Evolutionary conservation across 2,329 filamentous ascomycete species (phyloP), one percentile per base, ranked within the genome.

Genomic region (Epichloe hybrida): DNA sequence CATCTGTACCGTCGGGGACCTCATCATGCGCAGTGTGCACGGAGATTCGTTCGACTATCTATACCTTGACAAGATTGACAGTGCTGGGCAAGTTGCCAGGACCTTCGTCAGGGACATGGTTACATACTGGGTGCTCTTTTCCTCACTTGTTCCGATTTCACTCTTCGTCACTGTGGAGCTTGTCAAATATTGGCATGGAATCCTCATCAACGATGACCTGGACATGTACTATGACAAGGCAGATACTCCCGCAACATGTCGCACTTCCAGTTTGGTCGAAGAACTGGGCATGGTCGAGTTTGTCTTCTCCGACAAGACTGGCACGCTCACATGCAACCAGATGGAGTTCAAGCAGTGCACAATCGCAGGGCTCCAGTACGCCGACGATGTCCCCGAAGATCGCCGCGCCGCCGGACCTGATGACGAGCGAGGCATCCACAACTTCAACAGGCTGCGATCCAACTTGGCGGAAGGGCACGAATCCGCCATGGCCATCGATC

Each of bases 281-380:
- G 94, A 98, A 63, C 72, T 98, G 43, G 93, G 93, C 50, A 95
- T 97, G 77, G 94, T 98, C 43, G 93, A 97, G 63, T 98, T 94
- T 62, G 93, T 98, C 56, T 98, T 98, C 66, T 96, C 89, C 0
- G 91, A 97, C 73, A 97, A 97, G 73, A 97, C 91, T 1, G 91
- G 91, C 42, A 97, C 91, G 4, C 72, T 97, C 61, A 97, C 91
- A n/a, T 95, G 90, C 70, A 97, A 97, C 64, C 83, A 88, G 76
- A 97, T 98, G 93, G 91, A 97, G 66, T 98, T 97, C 67, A 89
- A 89, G 64, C 89, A 97, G 67, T 94, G 87, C 61, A 86, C 86
- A 0, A 97, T 98, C 62, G 88, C 81, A 27, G 93, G 93, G 27
- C 83, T 97, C 49, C 91, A 95, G 68, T 98, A 98, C 63, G 86